Evolutionary conservation across 2,329 filamentous ascomycete species (phyloP), one percentile per base, ranked within the genome.

Genomic region (Phialocephala subalpina): DNA sequence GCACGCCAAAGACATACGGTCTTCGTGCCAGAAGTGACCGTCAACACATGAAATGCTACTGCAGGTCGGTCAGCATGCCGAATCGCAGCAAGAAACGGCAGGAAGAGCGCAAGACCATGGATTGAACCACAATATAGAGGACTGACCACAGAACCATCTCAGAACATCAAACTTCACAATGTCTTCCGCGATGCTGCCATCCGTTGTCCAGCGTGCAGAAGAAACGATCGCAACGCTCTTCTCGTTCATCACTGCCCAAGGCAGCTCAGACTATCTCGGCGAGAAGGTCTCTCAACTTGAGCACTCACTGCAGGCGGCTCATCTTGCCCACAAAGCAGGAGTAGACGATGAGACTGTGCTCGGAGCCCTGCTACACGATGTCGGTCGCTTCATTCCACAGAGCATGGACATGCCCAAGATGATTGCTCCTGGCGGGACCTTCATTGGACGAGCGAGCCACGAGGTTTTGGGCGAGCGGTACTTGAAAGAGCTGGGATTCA

Each of bases 301-400:
- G 29, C 64, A 66, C 20, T 58, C 49, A 1, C 42, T 66, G 20
- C 64, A 66, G 40, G 29, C 58, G 35, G 64, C 64, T 14, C 59
- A 62, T 33, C 60, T 58, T 6, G 63, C 64, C 25, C 49, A 40
- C 38, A n/a, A n/a, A n/a, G n/a, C n/a, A n/a, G n/a, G n/a, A n/a
- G n/a, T n/a, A n/a, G n/a, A n/a, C n/a, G 42, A 65, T 45, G 63
- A 65, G 25, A 61, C 59, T 22, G 55, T 65, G 47, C 59, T 65
- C 16, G 63, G 33, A 33, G 63, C 63, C 12, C 36, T 62, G n/a
- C 64, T 66, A 12, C 64, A 66, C 22, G 64, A 66, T 60, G 55
- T 66, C 20, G 64, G 64, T 3, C 59, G 55, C 25, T 66, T 66
- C 52, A 62, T 66, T 16, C 60, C 64, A 29, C 25, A 38, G 52